Percentiles rank a stretch among this genome's conserved stretches.
Conservation (phyloP, 1,284 basidiomycete genomes). For the Chondrostereum purpureum region DNA sequence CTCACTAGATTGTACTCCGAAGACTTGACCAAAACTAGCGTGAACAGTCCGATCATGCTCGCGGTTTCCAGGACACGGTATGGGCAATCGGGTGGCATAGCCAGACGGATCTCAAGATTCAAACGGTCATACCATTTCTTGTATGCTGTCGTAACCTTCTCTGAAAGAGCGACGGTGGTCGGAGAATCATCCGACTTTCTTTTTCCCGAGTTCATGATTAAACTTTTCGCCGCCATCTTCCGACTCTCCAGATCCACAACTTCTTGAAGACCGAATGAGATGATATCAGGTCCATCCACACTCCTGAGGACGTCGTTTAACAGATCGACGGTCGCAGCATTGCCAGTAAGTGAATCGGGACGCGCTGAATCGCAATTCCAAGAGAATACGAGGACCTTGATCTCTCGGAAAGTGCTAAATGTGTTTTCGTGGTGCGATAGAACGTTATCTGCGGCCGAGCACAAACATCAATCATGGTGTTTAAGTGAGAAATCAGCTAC, state of each 20-base stretch:
- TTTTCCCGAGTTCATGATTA: conserved; percentile 55
- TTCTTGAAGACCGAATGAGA: conserved; percentile 94
- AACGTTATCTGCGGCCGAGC: conserved; percentile 51
- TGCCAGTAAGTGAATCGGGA: conserved; percentile 65
- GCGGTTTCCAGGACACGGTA: conserved; percentile 84
- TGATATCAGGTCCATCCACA: conserved; percentile 77
- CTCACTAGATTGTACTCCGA: conserved; percentile 52
- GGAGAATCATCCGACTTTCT: conserved; percentile 19
- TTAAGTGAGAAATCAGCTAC: conserved; percentile 4
- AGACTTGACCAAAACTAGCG: conserved; percentile 79
- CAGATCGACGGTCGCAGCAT: conserved; percentile 64
- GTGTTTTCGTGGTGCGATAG: conserved; percentile 68
- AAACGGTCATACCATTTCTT: conserved; percentile 84
- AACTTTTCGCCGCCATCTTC: conserved; percentile 86
- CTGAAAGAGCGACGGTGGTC: conserved; percentile 44
- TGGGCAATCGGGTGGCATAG: conserved; percentile 59
- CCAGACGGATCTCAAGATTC: conserved; percentile 61
- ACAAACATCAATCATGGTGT: conserved; percentile 1
- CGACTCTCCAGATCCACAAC: conserved; percentile 90
- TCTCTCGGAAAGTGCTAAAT: conserved; percentile 75
- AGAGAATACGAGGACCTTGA: conserved; percentile 79
- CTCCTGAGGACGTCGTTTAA: conserved; percentile 65
- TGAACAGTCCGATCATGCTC: conserved; percentile 87
- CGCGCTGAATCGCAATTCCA: conserved; percentile 93
- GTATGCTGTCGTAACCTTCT: conserved; percentile 80